Base-by-base conservation (phyloP, 2,329 filamentous ascomycete genomes). In the Aspergillus novofumigatus region DNA sequence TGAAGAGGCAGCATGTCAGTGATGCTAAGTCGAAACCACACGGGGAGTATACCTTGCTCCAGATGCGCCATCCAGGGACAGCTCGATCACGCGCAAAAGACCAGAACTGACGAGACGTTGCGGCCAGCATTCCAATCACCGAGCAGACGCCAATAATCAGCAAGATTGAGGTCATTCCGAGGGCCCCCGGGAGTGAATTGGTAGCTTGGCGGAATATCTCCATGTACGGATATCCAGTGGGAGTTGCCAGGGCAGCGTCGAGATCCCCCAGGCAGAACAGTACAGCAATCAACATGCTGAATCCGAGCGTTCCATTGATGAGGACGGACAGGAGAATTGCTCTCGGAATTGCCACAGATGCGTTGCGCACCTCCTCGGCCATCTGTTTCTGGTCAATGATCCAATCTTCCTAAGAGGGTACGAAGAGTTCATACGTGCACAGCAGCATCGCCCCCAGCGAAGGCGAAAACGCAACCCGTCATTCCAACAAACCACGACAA, bases 81-180 rank as follows among this genome's bases (percentile, higher is more conserved):
- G 65, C 68, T 3, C 64, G 59, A 42, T 70, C 65, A 28, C 67
- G 56, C 14, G 67, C 57, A 25, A 70, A 68, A 7, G 67, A 65
- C 70, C 66, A 68, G 51, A 68, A 64, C 52, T 68, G 65, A 25
- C 66, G 78, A 70, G 58, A 86, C 63, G 68, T 74, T 75, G 83
- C 81, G 3, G 72, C 72, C 3, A 74, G 58, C 59, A 72, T 68
- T 38, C 69, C 71, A 20, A 74, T 67, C 1, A 68, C 68, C 8
- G 69, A 67, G 42, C 67, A 69, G 14, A 69, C 61, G 17, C 66
- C 67, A 25, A 73, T 65, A 7, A 68, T 56, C 1, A 71, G 65
- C 7, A 74, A 62, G 26, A 72, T 64, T 4, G 61, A 61, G 5
- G 55, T 60, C 51, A 73, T 65, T 1, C 60, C 64, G 1, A 65